Evolutionary conservation across 495 filamentous ascomycete species (phyloP).

Genomic region (Aspergillus incahuasiensis): DNA sequence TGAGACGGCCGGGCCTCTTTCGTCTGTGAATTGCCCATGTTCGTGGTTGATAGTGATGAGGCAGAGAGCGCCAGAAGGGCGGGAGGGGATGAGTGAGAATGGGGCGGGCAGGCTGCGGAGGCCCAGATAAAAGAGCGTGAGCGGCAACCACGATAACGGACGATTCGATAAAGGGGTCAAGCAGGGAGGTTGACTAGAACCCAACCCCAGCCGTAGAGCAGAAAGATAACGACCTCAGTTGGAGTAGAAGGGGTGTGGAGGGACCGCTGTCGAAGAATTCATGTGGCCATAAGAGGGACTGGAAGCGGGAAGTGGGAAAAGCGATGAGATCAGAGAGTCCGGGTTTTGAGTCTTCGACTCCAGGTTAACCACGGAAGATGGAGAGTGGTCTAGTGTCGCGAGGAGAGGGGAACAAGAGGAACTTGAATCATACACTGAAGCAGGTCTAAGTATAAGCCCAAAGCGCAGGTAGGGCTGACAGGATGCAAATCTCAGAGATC

Average conservation of each 20-base stretch:
- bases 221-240: neutral
- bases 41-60: neutral
- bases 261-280: conserved; percentile 7
- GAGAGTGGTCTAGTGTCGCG: conserved; percentile 2
- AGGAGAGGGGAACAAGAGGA: neutral
- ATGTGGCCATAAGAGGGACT: conserved; percentile 29
- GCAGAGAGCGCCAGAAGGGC: neutral
- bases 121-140: conserved; percentile 21
- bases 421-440: neutral
- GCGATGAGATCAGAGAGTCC: conserved; percentile 26
- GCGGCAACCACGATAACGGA: conserved; percentile 6
- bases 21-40: conserved; percentile 58
- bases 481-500: neutral
- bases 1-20: conserved; percentile 50
- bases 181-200: neutral
- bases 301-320: conserved; percentile 14
- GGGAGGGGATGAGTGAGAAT: neutral
- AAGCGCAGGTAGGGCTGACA: neutral
- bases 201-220: neutral
- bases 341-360: conserved; percentile 13
- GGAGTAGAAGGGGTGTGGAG: conserved; percentile 9
- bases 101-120: conserved; percentile 14
- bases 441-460: neutral
- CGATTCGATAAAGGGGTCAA: neutral
- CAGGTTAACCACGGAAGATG: conserved; percentile 17